Evolutionary conservation across 768 basidiomycete species (phyloP).

Genomic region (Xerocomellus chrysenteron): DNA sequence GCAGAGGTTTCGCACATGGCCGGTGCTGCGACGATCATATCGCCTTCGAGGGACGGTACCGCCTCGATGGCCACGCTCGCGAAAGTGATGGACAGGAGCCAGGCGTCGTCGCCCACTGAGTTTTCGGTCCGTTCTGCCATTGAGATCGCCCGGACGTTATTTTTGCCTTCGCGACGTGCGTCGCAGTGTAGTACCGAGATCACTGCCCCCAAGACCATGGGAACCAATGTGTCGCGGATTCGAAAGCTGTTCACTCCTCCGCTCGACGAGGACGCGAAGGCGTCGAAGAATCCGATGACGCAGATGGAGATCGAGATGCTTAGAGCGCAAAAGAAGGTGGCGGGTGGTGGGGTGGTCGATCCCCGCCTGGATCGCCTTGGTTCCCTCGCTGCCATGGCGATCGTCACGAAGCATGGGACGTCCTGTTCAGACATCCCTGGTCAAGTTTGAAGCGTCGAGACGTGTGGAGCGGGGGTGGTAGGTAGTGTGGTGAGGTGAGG

Average conservation of each 20-base stretch:
- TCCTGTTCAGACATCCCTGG: not conserved
- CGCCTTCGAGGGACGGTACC: not conserved
- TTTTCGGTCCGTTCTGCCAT: not conserved
- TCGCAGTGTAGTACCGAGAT: not conserved
- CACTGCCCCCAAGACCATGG: not conserved
- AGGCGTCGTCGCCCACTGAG: not conserved
- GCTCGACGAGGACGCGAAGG: not conserved
- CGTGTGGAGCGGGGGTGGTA: not conserved
- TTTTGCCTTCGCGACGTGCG: not conserved
- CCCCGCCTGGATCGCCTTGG: not conserved
- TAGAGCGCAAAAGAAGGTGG: slow-evolving; percentile 4
- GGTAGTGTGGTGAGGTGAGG: not conserved
- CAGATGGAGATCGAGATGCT: slow-evolving; percentile 11
- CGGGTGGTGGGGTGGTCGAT: not conserved
- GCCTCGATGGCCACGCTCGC: not conserved
- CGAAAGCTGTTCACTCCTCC: slow-evolving; percentile 3
- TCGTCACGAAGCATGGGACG: not conserved
- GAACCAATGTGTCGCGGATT: not conserved
- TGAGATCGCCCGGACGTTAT: not conserved
- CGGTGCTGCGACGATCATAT: not conserved
- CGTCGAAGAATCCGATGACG: not conserved
- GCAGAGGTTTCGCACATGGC: not conserved
- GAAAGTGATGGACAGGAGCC: not conserved
- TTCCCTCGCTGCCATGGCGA: not conserved
- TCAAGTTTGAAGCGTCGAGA: not conserved